Evolutionary conservation across 441 rosid species (phyloP).

Genomic region (Pelargonium cotyledonis): DNA sequence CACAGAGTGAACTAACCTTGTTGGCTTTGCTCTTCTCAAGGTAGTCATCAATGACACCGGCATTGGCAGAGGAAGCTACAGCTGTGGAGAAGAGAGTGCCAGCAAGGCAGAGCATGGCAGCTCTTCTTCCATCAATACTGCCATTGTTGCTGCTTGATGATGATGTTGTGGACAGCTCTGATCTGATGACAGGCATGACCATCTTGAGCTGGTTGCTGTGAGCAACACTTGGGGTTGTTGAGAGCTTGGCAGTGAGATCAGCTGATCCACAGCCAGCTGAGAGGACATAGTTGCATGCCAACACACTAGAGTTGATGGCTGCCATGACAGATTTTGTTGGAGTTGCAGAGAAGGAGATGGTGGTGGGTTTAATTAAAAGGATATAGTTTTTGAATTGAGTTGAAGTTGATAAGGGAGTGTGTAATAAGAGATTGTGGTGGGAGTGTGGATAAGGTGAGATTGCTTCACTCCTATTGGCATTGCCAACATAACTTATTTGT

Average conservation of each 20-base stretch:
- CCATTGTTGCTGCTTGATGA: not conserved
- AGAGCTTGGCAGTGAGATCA: slow-evolving; percentile 29
- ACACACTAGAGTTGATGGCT: slow-evolving; percentile 71
- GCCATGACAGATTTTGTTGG: slow-evolving; percentile 36
- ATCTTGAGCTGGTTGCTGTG: slow-evolving; percentile 22
- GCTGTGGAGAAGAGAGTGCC: slow-evolving; percentile 65
- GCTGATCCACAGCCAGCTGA: slow-evolving; percentile 44
- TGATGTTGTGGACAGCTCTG: slow-evolving; percentile 26
- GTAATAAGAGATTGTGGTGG: slow-evolving; percentile 46
- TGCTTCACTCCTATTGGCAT: slow-evolving; percentile 63
- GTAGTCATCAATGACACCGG: slow-evolving; percentile 81
- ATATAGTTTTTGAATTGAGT: not conserved
- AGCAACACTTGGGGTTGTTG: too few species aligned
- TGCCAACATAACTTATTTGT: not conserved
- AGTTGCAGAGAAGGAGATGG: slow-evolving; percentile 29
- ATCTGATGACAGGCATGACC: slow-evolving; percentile 49
- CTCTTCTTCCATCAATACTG: slow-evolving; percentile 55
- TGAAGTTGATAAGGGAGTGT: slow-evolving; percentile 9
- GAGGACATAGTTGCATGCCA: slow-evolving; percentile 71
- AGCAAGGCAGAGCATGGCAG: slow-evolving; percentile 57
- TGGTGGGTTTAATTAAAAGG: slow-evolving; percentile 29
- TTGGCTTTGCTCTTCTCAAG: slow-evolving; percentile 88
- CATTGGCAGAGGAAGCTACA: slow-evolving; percentile 59
- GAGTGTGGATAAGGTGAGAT: slow-evolving; percentile 92
- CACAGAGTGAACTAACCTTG: slow-evolving; percentile 44